A percentile compares a stretch with the other conserved stretches of the same genome.
phyloP scores from a whole-genome alignment of 2,329 filamentous ascomycete genomes.

The Lasiodiplodia citricola region DNA sequence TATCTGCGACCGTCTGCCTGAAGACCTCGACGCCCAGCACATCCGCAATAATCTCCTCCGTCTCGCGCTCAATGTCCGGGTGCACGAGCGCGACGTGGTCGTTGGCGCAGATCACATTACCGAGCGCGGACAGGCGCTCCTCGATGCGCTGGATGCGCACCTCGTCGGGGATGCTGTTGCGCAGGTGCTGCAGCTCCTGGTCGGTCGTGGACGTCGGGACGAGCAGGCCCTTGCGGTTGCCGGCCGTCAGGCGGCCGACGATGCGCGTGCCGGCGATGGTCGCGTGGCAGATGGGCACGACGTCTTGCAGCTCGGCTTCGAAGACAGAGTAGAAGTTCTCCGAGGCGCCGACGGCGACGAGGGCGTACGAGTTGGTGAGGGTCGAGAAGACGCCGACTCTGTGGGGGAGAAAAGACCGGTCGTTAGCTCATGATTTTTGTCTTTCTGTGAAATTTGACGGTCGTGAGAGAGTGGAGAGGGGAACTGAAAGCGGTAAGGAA shows the following conservation, averaged over 20 bases:
- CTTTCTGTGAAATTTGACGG: background rate
- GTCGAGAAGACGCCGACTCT: conserved; percentile 97
- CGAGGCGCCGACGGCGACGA: conserved; percentile 91
- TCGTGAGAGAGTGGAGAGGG: too few relatives aligned
- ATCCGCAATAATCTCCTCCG: conserved; percentile 97
- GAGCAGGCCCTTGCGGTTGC: conserved; percentile 94
- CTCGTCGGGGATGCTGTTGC: conserved; percentile 88
- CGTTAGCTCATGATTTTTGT: background rate
- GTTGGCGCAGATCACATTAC: conserved; percentile 95
- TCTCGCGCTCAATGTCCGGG: conserved; percentile 95
- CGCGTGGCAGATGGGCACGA: conserved; percentile 94
- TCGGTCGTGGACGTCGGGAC: conserved; percentile 96
- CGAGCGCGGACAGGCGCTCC: conserved; percentile 91
- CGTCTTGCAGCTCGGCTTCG: conserved; percentile 95
- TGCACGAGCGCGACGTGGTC: conserved; percentile 97
- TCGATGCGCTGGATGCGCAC: conserved; percentile 98
- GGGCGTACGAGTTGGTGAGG: conserved; percentile 95
- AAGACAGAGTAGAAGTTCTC: conserved; percentile 99
- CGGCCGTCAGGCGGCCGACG: conserved; percentile 91
- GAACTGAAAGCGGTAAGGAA: background rate
- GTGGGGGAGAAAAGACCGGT: conserved; percentile 16
- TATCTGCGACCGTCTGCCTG: conserved; percentile 93
- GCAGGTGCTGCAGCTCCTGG: conserved; percentile 96
- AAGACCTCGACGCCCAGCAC: conserved; percentile 89
- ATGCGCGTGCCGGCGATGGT: conserved; percentile 97